phyloP scores from a whole-genome alignment of 345 rosid species.

The Clausena lansium region DNA sequence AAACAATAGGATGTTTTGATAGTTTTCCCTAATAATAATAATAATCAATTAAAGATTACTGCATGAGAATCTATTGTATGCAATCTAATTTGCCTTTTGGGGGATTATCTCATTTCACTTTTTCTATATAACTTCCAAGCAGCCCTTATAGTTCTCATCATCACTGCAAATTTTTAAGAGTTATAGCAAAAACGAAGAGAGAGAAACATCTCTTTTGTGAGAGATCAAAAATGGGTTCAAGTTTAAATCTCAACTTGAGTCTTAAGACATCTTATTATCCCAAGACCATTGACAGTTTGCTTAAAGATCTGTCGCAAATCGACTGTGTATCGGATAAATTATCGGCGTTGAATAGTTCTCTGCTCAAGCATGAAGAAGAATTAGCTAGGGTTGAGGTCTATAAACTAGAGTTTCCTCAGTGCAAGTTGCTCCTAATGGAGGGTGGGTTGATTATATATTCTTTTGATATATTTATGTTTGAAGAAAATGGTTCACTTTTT shows the following conservation, averaged over 20 bases:
- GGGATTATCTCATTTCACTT: not conserved
- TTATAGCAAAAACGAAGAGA: not conserved
- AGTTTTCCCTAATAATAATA: too few relatives aligned
- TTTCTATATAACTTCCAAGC: not conserved
- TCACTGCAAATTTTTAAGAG: not conserved
- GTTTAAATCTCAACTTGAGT: constrained; percentile 12
- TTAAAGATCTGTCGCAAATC: constrained; percentile 21
- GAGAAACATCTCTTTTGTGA: not conserved
- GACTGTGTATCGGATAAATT: not conserved
- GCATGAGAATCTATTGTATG: constrained; percentile 3
- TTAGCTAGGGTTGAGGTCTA: not conserved
- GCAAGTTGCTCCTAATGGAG: constrained; percentile 21
- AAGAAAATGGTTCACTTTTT: not conserved
- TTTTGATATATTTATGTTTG: not conserved
- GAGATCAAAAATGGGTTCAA: not conserved
- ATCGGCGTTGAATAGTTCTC: constrained; percentile 18
- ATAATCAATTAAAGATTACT: too few relatives aligned
- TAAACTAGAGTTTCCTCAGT: constrained; percentile 17
- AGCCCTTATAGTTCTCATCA: not conserved
- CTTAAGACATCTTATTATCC: constrained; percentile 19
- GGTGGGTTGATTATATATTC: constrained; percentile 7
- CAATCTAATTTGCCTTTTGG: constrained; percentile 2
- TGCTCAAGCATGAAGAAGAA: constrained; percentile 20
- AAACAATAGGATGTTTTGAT: too few relatives aligned
- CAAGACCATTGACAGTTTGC: constrained; percentile 5